A percentile compares a stretch with the other conserved stretches of the same genome.
These are phyloP conservation scores for Beauveria varroae DNA, from an alignment of 2,329 filamentous ascomycete genomes.

Conservation along the genomic window DNA sequence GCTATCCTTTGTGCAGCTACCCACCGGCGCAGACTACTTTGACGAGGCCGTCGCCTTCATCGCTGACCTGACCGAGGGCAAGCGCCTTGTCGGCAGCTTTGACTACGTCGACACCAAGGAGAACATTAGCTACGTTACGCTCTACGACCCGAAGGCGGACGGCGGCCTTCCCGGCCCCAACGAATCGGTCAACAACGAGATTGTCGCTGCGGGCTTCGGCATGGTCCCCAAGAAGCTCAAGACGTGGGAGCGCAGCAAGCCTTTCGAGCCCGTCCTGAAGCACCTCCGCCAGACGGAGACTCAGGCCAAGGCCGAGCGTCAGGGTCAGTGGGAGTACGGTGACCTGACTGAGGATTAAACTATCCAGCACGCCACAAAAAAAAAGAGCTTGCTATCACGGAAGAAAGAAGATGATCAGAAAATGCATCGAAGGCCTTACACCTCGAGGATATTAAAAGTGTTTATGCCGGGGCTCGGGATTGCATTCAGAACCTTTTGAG, in stretches of 20 bases:
- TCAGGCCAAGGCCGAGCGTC: slow-evolving; percentile 69
- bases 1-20: slow-evolving; percentile 84
- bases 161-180: slow-evolving; percentile 48
- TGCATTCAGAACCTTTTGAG: not conserved
- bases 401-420: not conserved
- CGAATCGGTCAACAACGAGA: slow-evolving; percentile 83
- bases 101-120: slow-evolving; percentile 76
- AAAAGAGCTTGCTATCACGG: too few species aligned
- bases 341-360: slow-evolving; percentile 82
- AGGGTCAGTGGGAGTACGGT: slow-evolving; percentile 97
- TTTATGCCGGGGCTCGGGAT: not conserved
- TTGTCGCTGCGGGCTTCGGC: slow-evolving; percentile 74
- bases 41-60: slow-evolving; percentile 71
- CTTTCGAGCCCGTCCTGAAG: slow-evolving; percentile 63
- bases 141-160: slow-evolving; percentile 69
- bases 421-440: not conserved
- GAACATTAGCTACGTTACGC: slow-evolving; percentile 74
- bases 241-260: slow-evolving; percentile 72
- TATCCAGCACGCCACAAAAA: not conserved
- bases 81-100: slow-evolving; percentile 80
- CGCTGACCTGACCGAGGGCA: slow-evolving; percentile 63
- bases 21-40: slow-evolving; percentile 74
- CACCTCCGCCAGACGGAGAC: slow-evolving; percentile 66
- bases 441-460: not conserved
- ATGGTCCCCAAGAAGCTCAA: slow-evolving; percentile 91